Percentiles rank a stretch among this genome's conserved stretches.
These are phyloP conservation scores for Salix koriyanagi DNA, from an alignment of 345 rosid genomes.

Conservation along the genomic window DNA sequence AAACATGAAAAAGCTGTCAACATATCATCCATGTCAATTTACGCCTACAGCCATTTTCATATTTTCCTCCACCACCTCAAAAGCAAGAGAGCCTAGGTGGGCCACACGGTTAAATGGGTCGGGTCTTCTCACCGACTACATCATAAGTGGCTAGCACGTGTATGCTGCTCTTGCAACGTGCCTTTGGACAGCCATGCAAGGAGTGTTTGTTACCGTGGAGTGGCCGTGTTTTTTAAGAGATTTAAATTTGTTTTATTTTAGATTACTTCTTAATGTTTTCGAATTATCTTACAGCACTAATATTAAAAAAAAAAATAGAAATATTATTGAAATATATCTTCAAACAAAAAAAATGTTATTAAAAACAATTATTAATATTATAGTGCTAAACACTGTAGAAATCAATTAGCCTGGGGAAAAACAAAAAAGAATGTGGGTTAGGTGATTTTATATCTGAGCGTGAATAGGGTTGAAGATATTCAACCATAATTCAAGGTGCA, in stretches of 20 bases:
- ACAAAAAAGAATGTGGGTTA: neutral
- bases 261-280: too few relatives aligned
- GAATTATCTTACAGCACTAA: too few relatives aligned
- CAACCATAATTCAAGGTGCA: too few relatives aligned
- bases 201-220: too few relatives aligned
- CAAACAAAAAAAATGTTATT: too few relatives aligned
- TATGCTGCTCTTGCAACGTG: slow-evolving; percentile 3
- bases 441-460: neutral
- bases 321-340: too few relatives aligned
- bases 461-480: too few relatives aligned
- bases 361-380: too few relatives aligned
- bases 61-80: neutral
- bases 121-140: neutral
- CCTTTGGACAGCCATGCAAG: slow-evolving; percentile 13
- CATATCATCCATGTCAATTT: slow-evolving; percentile 22
- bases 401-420: neutral
- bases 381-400: neutral
- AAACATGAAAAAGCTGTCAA: slow-evolving; percentile 32
- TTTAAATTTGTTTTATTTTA: too few relatives aligned
- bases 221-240: too few relatives aligned
- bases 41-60: slow-evolving; percentile 9
- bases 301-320: too few relatives aligned
- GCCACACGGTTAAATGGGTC: neutral
- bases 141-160: slow-evolving; percentile 1
- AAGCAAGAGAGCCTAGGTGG: neutral